Evolutionary conservation across 192 early-diverging fungal genomes (phyloP).

Genomic region (Coemansia sp.): DNA sequence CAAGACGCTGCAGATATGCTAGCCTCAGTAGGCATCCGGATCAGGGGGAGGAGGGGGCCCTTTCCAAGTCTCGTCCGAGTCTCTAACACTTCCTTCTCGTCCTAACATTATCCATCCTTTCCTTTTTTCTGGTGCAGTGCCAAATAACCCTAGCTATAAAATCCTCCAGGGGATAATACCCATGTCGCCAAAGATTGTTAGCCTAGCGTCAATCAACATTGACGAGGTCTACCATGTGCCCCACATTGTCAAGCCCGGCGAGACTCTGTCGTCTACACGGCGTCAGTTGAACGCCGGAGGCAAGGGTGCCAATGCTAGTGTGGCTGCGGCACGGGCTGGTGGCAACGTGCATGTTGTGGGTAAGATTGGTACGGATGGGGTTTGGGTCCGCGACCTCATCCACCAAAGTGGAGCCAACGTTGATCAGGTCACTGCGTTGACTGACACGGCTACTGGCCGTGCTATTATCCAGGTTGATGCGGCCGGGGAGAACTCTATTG

Average conservation of each 20-base stretch:
- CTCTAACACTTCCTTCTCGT: no score
- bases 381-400: conserved; percentile 68
- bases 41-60: no score
- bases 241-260: conserved; percentile 34
- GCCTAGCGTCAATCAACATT: conserved; percentile 49
- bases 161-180: not conserved
- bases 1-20: no score
- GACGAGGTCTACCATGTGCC: conserved; percentile 48
- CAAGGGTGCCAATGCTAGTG: conserved; percentile 82
- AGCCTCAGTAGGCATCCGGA: no score
- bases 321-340: conserved; percentile 72
- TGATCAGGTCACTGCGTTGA: conserved; percentile 49
- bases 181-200: conserved; percentile 23
- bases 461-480: conserved; percentile 80
- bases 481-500: conserved; percentile 79
- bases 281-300: conserved; percentile 42
- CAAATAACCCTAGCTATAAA: no score
- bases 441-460: conserved; percentile 63
- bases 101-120: no score
- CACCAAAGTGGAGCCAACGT: conserved; percentile 60
- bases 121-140: no score
- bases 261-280: conserved; percentile 26
- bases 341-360: conserved; percentile 67
- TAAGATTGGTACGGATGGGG: conserved; percentile 76
- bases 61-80: no score